phyloP scores from a whole-genome alignment of 2,329 filamentous ascomycete species.

The Ascochyta fabae region DNA sequence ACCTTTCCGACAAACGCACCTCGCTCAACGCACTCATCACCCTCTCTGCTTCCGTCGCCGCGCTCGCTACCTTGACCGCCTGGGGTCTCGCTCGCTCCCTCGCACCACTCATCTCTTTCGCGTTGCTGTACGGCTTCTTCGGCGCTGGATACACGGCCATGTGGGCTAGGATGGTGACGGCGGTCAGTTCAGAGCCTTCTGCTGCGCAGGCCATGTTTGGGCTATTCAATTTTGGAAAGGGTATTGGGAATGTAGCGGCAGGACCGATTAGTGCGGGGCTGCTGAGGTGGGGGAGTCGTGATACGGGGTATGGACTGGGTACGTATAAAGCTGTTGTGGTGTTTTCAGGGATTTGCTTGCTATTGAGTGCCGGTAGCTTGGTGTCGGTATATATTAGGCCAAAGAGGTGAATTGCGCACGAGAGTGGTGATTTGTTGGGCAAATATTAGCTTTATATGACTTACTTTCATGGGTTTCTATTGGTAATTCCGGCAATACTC shows the following conservation, averaged over 20 bases:
- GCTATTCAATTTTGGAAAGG: conserved; percentile 54
- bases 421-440: neutral
- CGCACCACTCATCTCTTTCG: conserved; percentile 46
- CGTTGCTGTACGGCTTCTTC: conserved; percentile 50
- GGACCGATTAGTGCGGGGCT: conserved; percentile 55
- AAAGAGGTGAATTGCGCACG: neutral
- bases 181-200: conserved; percentile 41
- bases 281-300: conserved; percentile 20
- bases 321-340: conserved; percentile 23
- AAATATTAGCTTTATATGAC: neutral
- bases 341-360: conserved; percentile 22
- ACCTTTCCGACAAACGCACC: conserved; percentile 43
- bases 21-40: conserved; percentile 43
- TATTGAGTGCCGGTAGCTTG: conserved; percentile 21
- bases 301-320: conserved; percentile 17
- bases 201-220: conserved; percentile 52
- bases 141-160: conserved; percentile 47
- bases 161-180: conserved; percentile 52
- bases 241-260: conserved; percentile 56
- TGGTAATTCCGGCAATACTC: too few species aligned
- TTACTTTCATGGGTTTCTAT: too few species aligned
- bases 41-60: conserved; percentile 37
- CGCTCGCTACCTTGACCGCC: conserved; percentile 44
- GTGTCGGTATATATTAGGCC: conserved; percentile 6
- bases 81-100: conserved; percentile 52